A percentile compares a stretch with the other conserved stretches of the same genome.
phyloP scores from a whole-genome alignment of 306 rosid genomes.

The Gastrolobium villosum region DNA sequence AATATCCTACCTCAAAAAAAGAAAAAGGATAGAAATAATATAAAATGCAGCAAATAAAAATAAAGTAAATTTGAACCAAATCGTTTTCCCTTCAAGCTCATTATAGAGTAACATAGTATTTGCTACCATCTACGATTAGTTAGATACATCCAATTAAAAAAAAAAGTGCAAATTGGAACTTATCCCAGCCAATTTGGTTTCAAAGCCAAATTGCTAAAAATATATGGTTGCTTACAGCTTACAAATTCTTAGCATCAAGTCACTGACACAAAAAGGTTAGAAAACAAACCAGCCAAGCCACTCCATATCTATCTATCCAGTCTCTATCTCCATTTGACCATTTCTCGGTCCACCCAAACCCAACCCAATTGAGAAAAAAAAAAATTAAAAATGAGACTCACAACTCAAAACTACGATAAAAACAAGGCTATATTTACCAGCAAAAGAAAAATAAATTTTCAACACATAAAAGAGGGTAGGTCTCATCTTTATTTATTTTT shows the following conservation, averaged over 20 bases:
- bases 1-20: too few relatives aligned
- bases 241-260: slow-evolving; percentile 6
- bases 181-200: slow-evolving; percentile 4
- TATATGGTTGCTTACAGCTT: slow-evolving; percentile 1
- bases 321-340: slow-evolving; percentile 30
- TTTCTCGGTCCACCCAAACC: background rate
- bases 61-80: background rate
- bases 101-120: background rate
- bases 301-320: slow-evolving; percentile 17
- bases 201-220: slow-evolving; percentile 17
- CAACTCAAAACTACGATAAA: slow-evolving; percentile 5
- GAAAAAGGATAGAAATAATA: too few relatives aligned
- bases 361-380: background rate
- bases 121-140: background rate
- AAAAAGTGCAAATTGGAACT: background rate
- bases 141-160: background rate
- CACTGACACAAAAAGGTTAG: background rate
- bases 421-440: background rate
- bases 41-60: background rate
- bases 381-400: background rate
- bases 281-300: slow-evolving; percentile 32
- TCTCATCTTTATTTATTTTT: too few relatives aligned
- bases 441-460: too few relatives aligned
- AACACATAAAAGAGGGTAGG: too few relatives aligned
- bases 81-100: background rate